These are phyloP conservation scores for Kwoniella pini DNA, from an alignment of 768 basidiomycete species.

Conservation along the genomic window DNA sequence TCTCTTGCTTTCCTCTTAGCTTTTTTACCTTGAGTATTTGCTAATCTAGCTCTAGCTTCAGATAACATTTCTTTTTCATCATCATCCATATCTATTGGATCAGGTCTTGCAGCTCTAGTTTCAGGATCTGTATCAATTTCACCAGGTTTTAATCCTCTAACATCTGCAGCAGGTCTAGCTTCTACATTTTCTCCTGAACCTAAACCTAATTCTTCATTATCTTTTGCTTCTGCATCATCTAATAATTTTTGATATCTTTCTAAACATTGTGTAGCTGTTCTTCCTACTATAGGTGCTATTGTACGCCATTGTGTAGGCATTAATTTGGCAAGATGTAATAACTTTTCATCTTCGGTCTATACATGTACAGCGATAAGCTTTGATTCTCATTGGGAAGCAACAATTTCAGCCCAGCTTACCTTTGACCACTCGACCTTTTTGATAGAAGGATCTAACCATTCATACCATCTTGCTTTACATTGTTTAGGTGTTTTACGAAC, in stretches of 20 bases:
- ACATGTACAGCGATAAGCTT: not conserved
- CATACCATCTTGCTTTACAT: constrained; percentile 92
- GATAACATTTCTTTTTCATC: constrained; percentile 99
- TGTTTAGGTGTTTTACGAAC: constrained; percentile 99
- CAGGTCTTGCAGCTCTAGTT: constrained; percentile 94
- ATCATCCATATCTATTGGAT: constrained; percentile 99
- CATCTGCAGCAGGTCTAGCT: constrained; percentile 81
- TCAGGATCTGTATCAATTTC: constrained; percentile 99
- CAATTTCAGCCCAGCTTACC: constrained; percentile 63
- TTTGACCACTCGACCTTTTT: constrained; percentile 99
- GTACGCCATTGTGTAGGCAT: constrained; percentile 99
- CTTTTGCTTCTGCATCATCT: constrained; percentile 95
- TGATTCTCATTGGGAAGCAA: not conserved
- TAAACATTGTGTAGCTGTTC: constrained; percentile 95
- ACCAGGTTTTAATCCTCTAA: constrained; percentile 82
- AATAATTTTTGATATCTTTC: constrained; percentile 97
- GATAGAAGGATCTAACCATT: constrained; percentile 98
- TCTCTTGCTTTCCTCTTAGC: constrained; percentile 98
- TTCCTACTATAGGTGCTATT: constrained; percentile 95
- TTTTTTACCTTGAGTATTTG: constrained; percentile 99
- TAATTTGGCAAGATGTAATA: constrained; percentile 93
- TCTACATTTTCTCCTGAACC: constrained; percentile 76
- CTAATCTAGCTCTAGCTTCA: constrained; percentile 93
- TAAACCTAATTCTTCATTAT: constrained; percentile 90
- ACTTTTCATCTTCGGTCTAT: constrained; percentile 96